Base-by-base conservation (phyloP, 495 filamentous ascomycete species). In the Bacidia rubella region DNA sequence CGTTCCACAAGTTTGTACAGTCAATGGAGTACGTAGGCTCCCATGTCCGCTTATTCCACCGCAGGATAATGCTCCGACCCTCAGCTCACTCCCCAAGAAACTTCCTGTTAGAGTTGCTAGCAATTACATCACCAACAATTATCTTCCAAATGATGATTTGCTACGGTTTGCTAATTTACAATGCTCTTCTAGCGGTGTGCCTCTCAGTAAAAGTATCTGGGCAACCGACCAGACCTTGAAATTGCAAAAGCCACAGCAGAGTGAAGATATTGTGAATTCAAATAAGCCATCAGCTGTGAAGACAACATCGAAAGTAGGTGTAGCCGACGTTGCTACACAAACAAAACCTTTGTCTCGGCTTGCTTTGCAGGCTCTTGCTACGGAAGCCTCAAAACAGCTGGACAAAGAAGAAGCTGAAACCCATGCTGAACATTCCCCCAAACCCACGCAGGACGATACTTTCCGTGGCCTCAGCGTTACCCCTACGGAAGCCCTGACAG, bases 151-250 rank as follows among this genome's bases (percentile, higher is more conserved):
- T n/a, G n/a, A n/a, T n/a, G n/a, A n/a, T n/a, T n/a, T n/a, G 29
- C 15, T 5, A 35, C 29, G 15, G 15, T 35, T 35, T 35, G 29
- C 29, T 35, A 35, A 35, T 15, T 7, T 7, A 35, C 29, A 35
- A 35, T 35, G 29, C n/a, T n/a, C n/a, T 35, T 35, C 29, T 15
- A 35, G 29, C 15, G 29, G 29, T 15, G 29, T 35, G 5, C 55
- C 55, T 5, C 41, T 57, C 4, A 44, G 20, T 21, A 21, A 54
- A 5, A 54, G 50, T 27, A 54, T 54, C 25, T 57, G 55, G 55
- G 54, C 54, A 1, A 48, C 54, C 3, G 2, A 25, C 15, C 44
- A n/a, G n/a, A n/a, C n/a, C n/a, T n/a, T n/a, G n/a, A n/a, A n/a
- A n/a, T n/a, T n/a, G n/a, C n/a, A n/a, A n/a, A n/a, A n/a, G n/a